phyloP scores from a whole-genome alignment of 2,329 filamentous ascomycete species.

The Rutstroemia sp. region DNA sequence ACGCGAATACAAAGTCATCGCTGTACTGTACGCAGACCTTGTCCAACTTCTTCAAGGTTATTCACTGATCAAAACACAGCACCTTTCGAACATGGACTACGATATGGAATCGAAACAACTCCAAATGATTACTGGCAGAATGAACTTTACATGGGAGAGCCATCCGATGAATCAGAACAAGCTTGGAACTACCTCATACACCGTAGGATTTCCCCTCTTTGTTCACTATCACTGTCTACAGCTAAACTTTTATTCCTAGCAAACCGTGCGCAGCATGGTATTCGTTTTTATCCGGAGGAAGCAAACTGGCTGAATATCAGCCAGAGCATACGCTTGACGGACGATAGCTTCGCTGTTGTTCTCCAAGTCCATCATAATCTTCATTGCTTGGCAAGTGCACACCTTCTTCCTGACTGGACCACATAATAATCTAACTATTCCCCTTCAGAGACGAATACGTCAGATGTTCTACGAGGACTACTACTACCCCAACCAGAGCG shows the following conservation, averaged over 20 bases:
- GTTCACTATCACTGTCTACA: too few species aligned
- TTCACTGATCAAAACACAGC: neutral
- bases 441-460: neutral
- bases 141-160: constrained; percentile 1
- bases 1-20: neutral
- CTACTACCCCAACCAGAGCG: constrained; percentile 3
- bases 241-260: neutral
- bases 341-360: constrained; percentile 2
- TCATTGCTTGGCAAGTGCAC: neutral
- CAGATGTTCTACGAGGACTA: neutral
- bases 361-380: constrained; percentile 4
- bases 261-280: neutral
- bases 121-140: constrained; percentile 1
- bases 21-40: neutral
- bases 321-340: neutral
- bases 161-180: constrained; percentile 1
- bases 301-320: neutral
- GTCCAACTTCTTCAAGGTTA: neutral
- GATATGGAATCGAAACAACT: neutral
- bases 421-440: neutral
- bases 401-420: too few species aligned
- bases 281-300: neutral
- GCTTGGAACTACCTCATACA: constrained; percentile 6
- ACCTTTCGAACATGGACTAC: neutral
- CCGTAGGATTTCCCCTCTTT: neutral